Conservation (phyloP, 208 protist species). For the Tritrichomonas musculus region DNA sequence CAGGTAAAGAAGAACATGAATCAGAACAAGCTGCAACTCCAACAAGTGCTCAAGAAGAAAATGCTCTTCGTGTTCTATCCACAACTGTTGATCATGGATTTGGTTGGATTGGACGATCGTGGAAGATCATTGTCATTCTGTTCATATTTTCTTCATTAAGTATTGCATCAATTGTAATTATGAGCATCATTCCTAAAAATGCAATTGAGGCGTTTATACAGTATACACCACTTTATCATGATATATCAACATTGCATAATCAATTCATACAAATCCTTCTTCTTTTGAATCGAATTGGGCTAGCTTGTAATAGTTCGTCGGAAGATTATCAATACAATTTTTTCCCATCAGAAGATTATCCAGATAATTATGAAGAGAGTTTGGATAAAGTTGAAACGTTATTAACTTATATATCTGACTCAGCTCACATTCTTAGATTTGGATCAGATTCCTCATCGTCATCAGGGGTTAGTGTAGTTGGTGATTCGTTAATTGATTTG, state of each 20-base stretch:
- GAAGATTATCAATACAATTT: no score
- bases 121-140: neutral
- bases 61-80: neutral
- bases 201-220: neutral
- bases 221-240: neutral
- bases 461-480: neutral
- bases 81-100: neutral
- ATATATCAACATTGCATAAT: neutral
- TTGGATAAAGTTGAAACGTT: neutral
- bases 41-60: neutral
- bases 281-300: no score
- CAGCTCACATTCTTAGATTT: neutral
- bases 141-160: neutral
- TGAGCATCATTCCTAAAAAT: neutral
- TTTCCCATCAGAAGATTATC: neutral
- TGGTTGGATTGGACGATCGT: neutral
- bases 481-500: neutral
- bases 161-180: neutral
- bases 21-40: neutral
- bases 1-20: neutral
- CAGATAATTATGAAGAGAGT: neutral
- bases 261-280: neutral
- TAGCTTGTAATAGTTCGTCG: no score
- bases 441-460: neutral
- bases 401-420: neutral